phyloP scores from a whole-genome alignment of 2,329 filamentous ascomycete genomes.

The Trichophaea hybrida region DNA sequence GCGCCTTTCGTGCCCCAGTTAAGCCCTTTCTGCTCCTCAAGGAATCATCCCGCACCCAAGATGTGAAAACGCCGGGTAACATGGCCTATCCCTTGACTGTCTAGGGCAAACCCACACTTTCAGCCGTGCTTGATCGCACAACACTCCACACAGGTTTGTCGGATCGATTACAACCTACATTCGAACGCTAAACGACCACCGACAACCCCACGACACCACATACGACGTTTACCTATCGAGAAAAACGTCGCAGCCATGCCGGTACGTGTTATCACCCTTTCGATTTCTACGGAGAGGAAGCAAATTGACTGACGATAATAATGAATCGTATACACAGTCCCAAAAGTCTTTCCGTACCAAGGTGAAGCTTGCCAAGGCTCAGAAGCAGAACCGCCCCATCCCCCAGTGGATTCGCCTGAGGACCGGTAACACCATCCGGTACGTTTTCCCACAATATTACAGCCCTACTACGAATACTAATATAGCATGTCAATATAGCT shows the following conservation, averaged over 20 bases:
- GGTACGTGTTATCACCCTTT: neutral
- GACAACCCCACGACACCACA: no score
- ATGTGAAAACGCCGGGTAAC: no score
- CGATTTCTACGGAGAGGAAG: neutral
- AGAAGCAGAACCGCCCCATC: constrained; percentile 99
- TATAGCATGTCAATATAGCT: constrained; percentile 44
- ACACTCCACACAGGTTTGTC: neutral
- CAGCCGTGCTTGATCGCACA: neutral
- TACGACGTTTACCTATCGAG: no score
- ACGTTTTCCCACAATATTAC: constrained; percentile 35
- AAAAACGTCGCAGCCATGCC: constrained; percentile 4
- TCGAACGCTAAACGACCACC: no score
- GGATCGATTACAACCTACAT: no score
- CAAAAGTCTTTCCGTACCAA: constrained; percentile 99
- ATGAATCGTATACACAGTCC: constrained; percentile 46
- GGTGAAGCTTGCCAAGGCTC: constrained; percentile 99
- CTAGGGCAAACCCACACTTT: neutral
- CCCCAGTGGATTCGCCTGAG: constrained; percentile 99
- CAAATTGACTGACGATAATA: neutral
- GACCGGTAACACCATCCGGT: constrained; percentile 99
- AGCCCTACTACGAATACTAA: constrained; percentile 1
- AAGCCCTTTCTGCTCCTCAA: no score
- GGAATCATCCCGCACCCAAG: no score
- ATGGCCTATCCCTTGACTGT: neutral
- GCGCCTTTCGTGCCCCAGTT: no score